Evolutionary conservation across 345 rosid genomes (phyloP).

Genomic region (Gossypium herbaceum): DNA sequence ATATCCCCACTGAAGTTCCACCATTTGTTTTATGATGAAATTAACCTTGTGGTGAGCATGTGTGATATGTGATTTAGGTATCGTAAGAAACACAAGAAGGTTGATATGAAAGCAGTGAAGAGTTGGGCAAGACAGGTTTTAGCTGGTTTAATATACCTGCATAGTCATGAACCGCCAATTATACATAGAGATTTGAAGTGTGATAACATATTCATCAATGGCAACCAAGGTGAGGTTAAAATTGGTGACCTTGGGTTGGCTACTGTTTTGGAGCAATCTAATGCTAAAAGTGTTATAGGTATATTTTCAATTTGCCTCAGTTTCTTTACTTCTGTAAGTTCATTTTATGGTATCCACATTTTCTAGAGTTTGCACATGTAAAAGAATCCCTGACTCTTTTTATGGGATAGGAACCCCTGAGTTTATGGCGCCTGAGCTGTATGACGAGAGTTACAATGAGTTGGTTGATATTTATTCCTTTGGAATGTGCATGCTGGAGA

Average conservation of each 20-base stretch:
- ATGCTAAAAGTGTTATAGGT: slow-evolving; percentile 92
- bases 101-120: slow-evolving; percentile 82
- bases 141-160: slow-evolving; percentile 74
- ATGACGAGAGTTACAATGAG: slow-evolving; percentile 77
- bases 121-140: slow-evolving; percentile 92
- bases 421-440: slow-evolving; percentile 91
- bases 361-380: slow-evolving; percentile 3
- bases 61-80: slow-evolving; percentile 50
- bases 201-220: slow-evolving; percentile 90
- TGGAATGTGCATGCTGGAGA: slow-evolving; percentile 88
- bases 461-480: slow-evolving; percentile 80
- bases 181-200: slow-evolving; percentile 95
- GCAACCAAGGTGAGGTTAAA: slow-evolving; percentile 93
- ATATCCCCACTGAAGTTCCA: slow-evolving; percentile 2
- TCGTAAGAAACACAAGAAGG: slow-evolving; percentile 79
- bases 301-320: slow-evolving; percentile 15
- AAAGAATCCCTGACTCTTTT: slow-evolving; percentile 52
- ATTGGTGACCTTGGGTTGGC: slow-evolving; percentile 98
- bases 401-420: slow-evolving; percentile 62
- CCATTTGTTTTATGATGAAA: slow-evolving; percentile 15
- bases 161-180: slow-evolving; percentile 74
- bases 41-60: slow-evolving; percentile 26
- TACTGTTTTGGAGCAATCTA: slow-evolving; percentile 82
- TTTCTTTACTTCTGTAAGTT: neutral
- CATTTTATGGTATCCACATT: neutral